Evolutionary conservation across 257 asterid species (phyloP).

Genomic region (Solanum boliviense): DNA sequence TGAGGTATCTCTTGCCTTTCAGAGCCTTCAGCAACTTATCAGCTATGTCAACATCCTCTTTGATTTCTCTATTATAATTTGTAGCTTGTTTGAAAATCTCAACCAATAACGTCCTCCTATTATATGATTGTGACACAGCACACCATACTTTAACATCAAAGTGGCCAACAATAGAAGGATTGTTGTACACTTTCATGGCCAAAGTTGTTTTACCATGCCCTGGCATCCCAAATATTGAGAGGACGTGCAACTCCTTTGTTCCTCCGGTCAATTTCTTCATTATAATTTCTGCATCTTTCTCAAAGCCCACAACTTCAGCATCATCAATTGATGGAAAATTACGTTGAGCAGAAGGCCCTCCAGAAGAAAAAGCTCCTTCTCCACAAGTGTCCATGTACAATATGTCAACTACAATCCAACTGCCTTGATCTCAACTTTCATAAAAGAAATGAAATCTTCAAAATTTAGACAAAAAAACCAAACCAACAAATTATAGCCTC

Average conservation of each 20-base stretch:
- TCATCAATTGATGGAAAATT: background rate
- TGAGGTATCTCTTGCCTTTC: background rate
- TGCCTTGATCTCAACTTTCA: too few species aligned
- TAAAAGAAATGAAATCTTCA: too few species aligned
- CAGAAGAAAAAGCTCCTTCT: background rate
- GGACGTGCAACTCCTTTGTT: background rate
- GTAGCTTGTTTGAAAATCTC: background rate
- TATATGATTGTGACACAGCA: too few species aligned
- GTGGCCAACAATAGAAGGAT: background rate
- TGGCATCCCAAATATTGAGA: background rate
- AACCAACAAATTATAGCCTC: too few species aligned
- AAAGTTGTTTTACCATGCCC: background rate
- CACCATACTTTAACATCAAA: background rate
- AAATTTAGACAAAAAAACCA: too few species aligned
- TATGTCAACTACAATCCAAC: too few species aligned
- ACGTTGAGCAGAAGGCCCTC: background rate
- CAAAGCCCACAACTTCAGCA: background rate
- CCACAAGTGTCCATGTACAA: background rate
- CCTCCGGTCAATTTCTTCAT: background rate
- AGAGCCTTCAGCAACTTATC: background rate
- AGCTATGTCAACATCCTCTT: background rate
- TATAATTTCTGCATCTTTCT: background rate
- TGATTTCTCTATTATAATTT: accelerated
- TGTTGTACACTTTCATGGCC: background rate
- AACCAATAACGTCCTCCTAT: background rate